Evolutionary conservation across 352 stramenopile genomes (phyloP).

Genomic region (Blastocystis sp.): DNA sequence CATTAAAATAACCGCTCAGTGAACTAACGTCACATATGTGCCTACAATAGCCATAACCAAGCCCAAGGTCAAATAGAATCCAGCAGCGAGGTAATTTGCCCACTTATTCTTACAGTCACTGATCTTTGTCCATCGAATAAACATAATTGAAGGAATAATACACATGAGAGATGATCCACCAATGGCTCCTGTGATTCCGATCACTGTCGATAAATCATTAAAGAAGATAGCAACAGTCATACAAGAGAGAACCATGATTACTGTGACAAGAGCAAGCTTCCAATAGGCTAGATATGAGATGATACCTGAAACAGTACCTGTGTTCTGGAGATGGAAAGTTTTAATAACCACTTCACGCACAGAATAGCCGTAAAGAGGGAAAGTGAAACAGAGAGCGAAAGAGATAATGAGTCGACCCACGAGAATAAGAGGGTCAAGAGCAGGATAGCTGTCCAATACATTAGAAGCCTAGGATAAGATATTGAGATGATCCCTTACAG

Average conservation of each 20-base stretch:
- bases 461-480: constrained; percentile 17
- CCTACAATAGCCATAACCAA: constrained; percentile 33
- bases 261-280: constrained; percentile 45
- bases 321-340: constrained; percentile 42
- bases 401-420: constrained; percentile 38
- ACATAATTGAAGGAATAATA: constrained; percentile 49
- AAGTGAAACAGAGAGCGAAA: constrained; percentile 54
- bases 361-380: constrained; percentile 53
- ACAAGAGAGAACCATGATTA: constrained; percentile 48
- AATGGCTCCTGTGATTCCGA: constrained; percentile 55
- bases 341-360: constrained; percentile 11
- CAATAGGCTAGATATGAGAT: constrained; percentile 16
- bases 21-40: constrained; percentile 2
- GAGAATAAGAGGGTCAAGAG: constrained; percentile 21
- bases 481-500: not conserved
- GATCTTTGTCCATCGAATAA: constrained; percentile 4
- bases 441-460: constrained; percentile 21
- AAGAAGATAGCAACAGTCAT: constrained; percentile 49
- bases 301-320: not conserved
- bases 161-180: constrained; percentile 12
- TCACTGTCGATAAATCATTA: constrained; percentile 37
- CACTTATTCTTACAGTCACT: constrained; percentile 31
- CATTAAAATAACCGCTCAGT: not conserved
- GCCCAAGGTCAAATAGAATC: not conserved
- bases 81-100: not conserved